Evolutionary conservation across 345 rosid genomes (phyloP), one percentile per base, ranked within the genome.

Genomic region (Brassica rapa): DNA sequence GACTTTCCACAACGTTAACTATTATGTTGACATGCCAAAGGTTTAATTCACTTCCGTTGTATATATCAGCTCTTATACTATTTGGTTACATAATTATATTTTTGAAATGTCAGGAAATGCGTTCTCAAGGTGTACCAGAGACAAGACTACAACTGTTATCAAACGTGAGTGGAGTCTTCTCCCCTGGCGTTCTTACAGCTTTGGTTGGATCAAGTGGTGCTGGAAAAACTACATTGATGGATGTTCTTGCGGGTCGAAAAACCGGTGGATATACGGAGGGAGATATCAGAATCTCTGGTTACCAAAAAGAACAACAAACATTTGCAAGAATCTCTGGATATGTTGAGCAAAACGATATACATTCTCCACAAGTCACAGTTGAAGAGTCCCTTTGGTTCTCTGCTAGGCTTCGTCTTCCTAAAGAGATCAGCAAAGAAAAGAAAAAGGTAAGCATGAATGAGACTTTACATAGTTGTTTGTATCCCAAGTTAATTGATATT

Each of bases 121-220:
- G 70, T 46, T 81, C 78, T 43, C 87, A 84, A 84, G 98, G 96
- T 70, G 77, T 94, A 62, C 83, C 89, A 53, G 98, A 94, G 73
- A 86, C 70, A 75, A 88, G 75, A 77, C 84, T 94, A 79, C 92
- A 90, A 29, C 91, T 94, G 16, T 83, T 93, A 74, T 85, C 93
- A 30, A 80, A 77, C 74, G 97, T 91, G 76, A 92, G 93, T 71
- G 98, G 98, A 68, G 94, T 90, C n/a, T 94, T 92, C 86, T 89
- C 96, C 25, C 97, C 97, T 1, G 96, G 98, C 63, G 91, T 90
- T 51, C 97, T 94, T 19, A 94, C 97, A 2, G 98, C 98, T 70
- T 82, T 94, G 77, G 98, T 94, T 74, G 98, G 98, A 77, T 86
- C 98, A 27, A 94, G 98, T 70, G 98, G 98, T 74, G 98, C 97